Evolutionary conservation across 2,329 filamentous ascomycete genomes (phyloP).

Genomic region (Scedosporium minutisporum): DNA sequence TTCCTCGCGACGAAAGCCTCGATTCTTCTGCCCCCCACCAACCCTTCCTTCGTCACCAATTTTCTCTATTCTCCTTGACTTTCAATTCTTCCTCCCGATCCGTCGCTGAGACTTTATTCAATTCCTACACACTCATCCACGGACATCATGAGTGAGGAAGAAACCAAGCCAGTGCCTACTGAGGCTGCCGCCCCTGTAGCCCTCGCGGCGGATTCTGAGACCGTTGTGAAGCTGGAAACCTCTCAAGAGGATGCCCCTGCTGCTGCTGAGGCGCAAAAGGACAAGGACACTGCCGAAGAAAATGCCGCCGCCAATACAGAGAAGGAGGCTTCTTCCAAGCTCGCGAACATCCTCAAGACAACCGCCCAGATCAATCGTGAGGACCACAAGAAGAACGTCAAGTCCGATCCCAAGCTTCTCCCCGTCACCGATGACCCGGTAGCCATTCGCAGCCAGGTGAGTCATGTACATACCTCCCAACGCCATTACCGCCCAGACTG

Average conservation of each 20-base stretch:
- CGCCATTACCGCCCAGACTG: not conserved
- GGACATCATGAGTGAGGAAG: constrained; percentile 3
- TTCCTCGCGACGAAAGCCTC: not conserved
- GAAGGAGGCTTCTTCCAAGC: constrained; percentile 8
- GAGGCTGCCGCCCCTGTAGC: constrained; percentile 7
- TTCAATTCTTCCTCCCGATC: too few relatives aligned
- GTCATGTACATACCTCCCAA: constrained; percentile 6
- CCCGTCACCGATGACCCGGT: constrained; percentile 66
- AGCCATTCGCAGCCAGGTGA: constrained; percentile 75
- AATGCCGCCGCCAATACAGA: constrained; percentile 8
- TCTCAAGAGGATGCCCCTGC: constrained; percentile 16
- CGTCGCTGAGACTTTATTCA: not conserved
- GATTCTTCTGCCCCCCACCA: not conserved
- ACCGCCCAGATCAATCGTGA: constrained; percentile 28
- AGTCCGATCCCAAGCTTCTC: constrained; percentile 59
- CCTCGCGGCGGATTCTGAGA: constrained; percentile 13
- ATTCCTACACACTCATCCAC: not conserved
- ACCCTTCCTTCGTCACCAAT: constrained; percentile 8
- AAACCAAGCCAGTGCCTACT: constrained; percentile 6
- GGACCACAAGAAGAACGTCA: constrained; percentile 47
- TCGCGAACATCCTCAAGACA: constrained; percentile 32
- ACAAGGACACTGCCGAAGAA: constrained; percentile 12
- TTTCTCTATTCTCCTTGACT: not conserved
- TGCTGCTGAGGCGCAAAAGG: constrained; percentile 10
- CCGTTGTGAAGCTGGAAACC: constrained; percentile 14